These are phyloP conservation scores for Pezizomycotina sp. DNA, from an alignment of 2,329 filamentous ascomycete genomes.

Conservation along the genomic window DNA sequence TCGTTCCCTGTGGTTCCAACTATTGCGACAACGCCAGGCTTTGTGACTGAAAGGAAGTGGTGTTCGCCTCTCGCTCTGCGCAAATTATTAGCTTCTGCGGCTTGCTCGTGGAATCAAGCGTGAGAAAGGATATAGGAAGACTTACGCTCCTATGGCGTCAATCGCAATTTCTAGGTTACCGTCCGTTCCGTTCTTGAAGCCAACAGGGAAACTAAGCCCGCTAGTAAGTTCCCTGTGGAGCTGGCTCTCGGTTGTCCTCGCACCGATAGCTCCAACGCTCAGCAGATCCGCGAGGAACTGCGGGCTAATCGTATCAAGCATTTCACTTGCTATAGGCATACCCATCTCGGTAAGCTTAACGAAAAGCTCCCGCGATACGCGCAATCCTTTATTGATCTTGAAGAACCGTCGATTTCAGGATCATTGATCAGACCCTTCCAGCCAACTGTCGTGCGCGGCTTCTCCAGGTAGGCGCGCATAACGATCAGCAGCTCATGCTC, in stretches of 20 bases:
- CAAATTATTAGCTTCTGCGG: slow-evolving; percentile 29
- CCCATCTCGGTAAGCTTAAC: slow-evolving; percentile 70
- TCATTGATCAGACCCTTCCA: slow-evolving; percentile 99
- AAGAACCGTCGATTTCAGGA: slow-evolving; percentile 93
- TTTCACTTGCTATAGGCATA: slow-evolving; percentile 92
- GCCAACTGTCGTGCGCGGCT: slow-evolving; percentile 91
- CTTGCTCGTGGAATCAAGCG: too few species aligned
- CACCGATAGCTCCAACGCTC: slow-evolving; percentile 86
- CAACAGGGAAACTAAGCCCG: slow-evolving; percentile 89
- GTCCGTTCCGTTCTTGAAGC: slow-evolving; percentile 99
- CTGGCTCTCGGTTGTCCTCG: slow-evolving; percentile 90
- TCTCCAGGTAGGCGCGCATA: slow-evolving; percentile 98
- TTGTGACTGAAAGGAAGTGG: slow-evolving; percentile 97
- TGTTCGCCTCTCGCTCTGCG: slow-evolving; percentile 35
- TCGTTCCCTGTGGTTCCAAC: slow-evolving; percentile 86
- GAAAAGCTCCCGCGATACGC: slow-evolving; percentile 84
- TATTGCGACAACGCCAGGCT: slow-evolving; percentile 89
- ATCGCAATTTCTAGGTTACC: slow-evolving; percentile 81
- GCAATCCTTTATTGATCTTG: slow-evolving; percentile 97
- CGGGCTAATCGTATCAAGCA: slow-evolving; percentile 96
- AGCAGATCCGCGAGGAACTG: slow-evolving; percentile 96
- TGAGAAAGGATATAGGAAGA: slow-evolving; percentile 22
- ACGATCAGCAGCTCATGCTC: slow-evolving; percentile 73
- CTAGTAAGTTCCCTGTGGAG: slow-evolving; percentile 90
- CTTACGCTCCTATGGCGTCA: slow-evolving; percentile 68